A percentile compares a stretch with the other conserved stretches of the same genome.
Evolutionary conservation across 192 early-diverging fungal genomes (phyloP).

Genomic region (Gryganskiella cystojenkinii): DNA sequence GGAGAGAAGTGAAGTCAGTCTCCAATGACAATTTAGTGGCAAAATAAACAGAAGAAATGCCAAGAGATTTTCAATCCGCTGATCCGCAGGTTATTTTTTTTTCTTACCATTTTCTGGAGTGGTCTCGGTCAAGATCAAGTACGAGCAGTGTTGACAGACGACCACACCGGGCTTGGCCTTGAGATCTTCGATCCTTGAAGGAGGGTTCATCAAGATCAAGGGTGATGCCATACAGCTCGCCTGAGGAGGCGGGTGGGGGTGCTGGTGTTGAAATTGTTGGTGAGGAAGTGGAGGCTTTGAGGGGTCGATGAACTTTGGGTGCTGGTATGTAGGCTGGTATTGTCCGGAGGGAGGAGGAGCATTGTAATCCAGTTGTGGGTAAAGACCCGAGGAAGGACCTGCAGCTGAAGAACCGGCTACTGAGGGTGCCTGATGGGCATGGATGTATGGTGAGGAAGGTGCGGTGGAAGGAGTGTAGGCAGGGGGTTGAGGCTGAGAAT

Average conservation of each 20-base stretch:
- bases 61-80: conserved; percentile 5
- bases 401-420: background rate
- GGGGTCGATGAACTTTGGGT: background rate
- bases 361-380: conserved; percentile 23
- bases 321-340: conserved; percentile 30
- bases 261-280: background rate
- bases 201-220: conserved; percentile 9
- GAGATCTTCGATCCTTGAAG: conserved; percentile 10
- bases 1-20: background rate
- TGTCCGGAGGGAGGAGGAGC: conserved; percentile 5
- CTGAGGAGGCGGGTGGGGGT: background rate
- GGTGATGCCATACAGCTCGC: conserved; percentile 1
- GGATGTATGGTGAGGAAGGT: conserved; percentile 30
- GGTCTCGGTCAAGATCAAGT: conserved; percentile 13
- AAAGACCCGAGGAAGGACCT: conserved; percentile 21
- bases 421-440: conserved; percentile 11
- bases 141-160: conserved; percentile 14
- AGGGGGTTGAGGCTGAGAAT: conserved; percentile 21
- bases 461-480: conserved; percentile 48
- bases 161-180: conserved; percentile 11
- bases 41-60: background rate
- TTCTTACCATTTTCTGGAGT: conserved; percentile 10
- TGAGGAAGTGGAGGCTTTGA: conserved; percentile 30
- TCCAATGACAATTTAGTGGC: no score
- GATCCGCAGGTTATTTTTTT: no score